Base-by-base conservation (phyloP, 495 filamentous ascomycete genomes). In the Xylaria flabelliformis region DNA sequence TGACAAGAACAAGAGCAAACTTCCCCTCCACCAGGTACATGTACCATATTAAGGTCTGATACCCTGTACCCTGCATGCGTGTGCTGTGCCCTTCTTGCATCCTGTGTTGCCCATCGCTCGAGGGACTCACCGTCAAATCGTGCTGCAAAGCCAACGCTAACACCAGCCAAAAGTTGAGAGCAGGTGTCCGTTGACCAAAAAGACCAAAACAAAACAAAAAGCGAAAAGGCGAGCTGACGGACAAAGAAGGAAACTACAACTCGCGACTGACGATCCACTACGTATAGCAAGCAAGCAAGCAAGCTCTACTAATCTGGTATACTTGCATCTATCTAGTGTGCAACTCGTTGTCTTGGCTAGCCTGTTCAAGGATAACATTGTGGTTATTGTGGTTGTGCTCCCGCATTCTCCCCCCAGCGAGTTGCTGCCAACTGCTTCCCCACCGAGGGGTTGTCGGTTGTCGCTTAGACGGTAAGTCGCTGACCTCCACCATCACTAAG, bases 41-140 rank as follows among this genome's bases (percentile, higher is more conserved):
- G 26, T 32, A 29, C 55, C 53, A 56, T 29, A 56, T 32, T 56
- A 24, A 51, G 48, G n/a, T 53, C 50, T 53, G 50, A 10, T 53
- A 53, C 21, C 50, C 50, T 53, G 50, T 26, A 26, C 50, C 7
- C 50, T 53, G 48, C 48, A 48, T 39, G 29, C 58, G 34, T 61
- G 34, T 41, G 58, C 58, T 61, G 34, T 61, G 58, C 36, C 59
- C 59, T 62, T 42, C 59, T 62, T 62, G 59, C 59, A 62, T 36
- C 55, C 55, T n/a, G 55, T 59, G 59, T 41, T 29, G 29, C 29
- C 55, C 55, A 32, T 59, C 29, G 29, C 2, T 12, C 55, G 55
- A 59, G 50, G 50, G 21, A 5, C 24, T 56, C 51, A 21, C 24
- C 51, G 24, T 29, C 15, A 26, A 32, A 32, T 26, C n/a, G 51